phyloP scores from a whole-genome alignment of 225 moss, liverwort and hornwort species.

The Thuidium tamariscinum region DNA sequence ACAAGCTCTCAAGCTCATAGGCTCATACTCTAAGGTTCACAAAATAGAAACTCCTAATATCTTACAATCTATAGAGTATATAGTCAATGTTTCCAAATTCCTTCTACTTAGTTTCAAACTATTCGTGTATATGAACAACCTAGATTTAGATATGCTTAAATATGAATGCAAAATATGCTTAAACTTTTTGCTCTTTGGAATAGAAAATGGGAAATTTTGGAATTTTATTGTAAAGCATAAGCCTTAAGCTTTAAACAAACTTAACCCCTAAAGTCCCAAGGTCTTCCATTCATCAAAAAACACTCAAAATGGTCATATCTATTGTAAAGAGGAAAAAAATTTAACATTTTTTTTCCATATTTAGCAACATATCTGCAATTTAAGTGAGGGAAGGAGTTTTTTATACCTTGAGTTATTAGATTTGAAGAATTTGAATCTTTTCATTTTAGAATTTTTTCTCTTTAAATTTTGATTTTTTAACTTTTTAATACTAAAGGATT shows the following conservation, averaged over 20 bases:
- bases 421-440: background rate
- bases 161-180: background rate
- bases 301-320: no score
- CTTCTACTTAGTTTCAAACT: background rate
- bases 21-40: no score
- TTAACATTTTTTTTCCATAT: background rate
- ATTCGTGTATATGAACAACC: accelerated
- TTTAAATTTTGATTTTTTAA: background rate
- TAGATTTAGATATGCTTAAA: background rate
- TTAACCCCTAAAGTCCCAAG: accelerated
- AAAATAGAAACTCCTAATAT: background rate
- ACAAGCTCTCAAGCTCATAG: no score
- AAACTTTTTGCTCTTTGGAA: background rate
- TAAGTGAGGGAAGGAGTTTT: background rate
- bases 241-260: accelerated
- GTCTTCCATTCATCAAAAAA: background rate
- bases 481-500: accelerated
- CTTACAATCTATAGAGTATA: background rate
- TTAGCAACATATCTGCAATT: background rate
- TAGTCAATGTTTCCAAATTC: background rate
- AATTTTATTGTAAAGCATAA: background rate
- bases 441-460: background rate
- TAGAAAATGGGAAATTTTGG: background rate
- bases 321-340: accelerated
- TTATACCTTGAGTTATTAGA: background rate